Percentiles rank a stretch among this genome's conserved stretches.
Conservation (phyloP, 208 protist genomes). For the Angomonas deanei region DNA sequence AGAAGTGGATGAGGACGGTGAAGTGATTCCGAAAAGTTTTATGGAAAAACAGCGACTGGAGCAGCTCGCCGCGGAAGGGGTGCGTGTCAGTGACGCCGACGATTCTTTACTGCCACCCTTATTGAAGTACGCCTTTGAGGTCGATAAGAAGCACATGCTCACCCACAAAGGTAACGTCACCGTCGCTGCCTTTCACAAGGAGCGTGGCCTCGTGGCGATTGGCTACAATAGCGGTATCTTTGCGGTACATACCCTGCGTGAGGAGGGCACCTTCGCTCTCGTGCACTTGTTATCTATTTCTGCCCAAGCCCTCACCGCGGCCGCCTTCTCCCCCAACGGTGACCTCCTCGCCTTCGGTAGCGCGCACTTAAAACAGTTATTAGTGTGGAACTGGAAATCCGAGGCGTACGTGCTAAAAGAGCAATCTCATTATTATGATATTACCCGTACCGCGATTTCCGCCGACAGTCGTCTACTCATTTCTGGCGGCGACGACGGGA, state of each 20-base stretch:
- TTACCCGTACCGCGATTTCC: constrained; percentile 83
- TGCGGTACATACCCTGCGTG: constrained; percentile 68
- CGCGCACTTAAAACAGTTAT: constrained; percentile 84
- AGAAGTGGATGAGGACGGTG: constrained; percentile 19
- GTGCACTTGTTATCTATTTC: constrained; percentile 91
- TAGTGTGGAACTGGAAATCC: constrained; percentile 93
- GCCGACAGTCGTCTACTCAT: constrained; percentile 84
- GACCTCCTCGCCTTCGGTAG: constrained; percentile 88
- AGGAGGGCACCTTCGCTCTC: constrained; percentile 12
- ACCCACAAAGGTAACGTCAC: constrained; percentile 84
- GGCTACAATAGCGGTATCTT: constrained; percentile 91
- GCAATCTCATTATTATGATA: constrained; percentile 92
- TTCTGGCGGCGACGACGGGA: constrained; percentile 90
- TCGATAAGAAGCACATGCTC: constrained; percentile 83
- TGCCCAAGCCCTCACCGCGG: constrained; percentile 82
- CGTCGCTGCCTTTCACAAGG: constrained; percentile 69
- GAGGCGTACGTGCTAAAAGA: constrained; percentile 92
- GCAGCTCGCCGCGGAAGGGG: constrained; percentile 68
- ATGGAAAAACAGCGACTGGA: constrained; percentile 72
- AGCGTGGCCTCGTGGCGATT: constrained; percentile 71
- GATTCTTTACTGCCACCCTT: constrained; percentile 64
- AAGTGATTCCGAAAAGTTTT: constrained; percentile 56
- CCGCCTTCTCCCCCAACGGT: constrained; percentile 73
- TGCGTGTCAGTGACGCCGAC: constrained; percentile 70
- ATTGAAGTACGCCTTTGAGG: constrained; percentile 74